These are phyloP conservation scores for Platanthera guangdongensis DNA, from an alignment of 106 monocot genomes.

Conservation along the genomic window DNA sequence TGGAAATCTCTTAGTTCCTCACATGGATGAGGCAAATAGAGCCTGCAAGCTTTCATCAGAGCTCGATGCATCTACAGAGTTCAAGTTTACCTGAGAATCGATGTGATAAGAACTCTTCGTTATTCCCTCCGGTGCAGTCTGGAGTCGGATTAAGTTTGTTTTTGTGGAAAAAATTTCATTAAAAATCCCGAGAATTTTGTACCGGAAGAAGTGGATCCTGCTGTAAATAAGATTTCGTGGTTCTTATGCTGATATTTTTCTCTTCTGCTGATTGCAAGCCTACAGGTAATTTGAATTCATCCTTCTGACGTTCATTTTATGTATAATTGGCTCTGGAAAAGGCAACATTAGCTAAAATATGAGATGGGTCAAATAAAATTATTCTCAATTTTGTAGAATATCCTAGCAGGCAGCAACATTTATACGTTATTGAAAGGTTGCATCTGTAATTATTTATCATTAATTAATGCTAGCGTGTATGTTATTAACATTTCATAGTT, in stretches of 20 bases:
- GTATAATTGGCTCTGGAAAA: not conserved
- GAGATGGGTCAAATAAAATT: not conserved
- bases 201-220: not conserved
- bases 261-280: not conserved
- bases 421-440: not conserved
- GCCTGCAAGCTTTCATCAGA: not conserved
- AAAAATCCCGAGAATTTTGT: not conserved
- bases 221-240: conserved; percentile 3
- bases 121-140: conserved; percentile 7
- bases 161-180: not conserved
- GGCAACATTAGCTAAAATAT: not conserved
- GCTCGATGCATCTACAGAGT: conserved; percentile 11
- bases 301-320: not conserved
- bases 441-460: not conserved
- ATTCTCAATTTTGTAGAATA: not conserved
- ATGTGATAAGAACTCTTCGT: not conserved
- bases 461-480: not conserved
- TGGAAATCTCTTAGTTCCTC: not conserved
- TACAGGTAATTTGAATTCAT: not conserved
- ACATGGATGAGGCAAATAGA: not conserved
- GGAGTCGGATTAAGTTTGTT: not conserved
- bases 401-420: not conserved
- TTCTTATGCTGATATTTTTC: not conserved
- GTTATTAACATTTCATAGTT: not conserved
- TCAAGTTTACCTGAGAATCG: conserved; percentile 6